Conservation (phyloP, 2,329 filamentous ascomycete species). For the Verticillium isaacii region DNA sequence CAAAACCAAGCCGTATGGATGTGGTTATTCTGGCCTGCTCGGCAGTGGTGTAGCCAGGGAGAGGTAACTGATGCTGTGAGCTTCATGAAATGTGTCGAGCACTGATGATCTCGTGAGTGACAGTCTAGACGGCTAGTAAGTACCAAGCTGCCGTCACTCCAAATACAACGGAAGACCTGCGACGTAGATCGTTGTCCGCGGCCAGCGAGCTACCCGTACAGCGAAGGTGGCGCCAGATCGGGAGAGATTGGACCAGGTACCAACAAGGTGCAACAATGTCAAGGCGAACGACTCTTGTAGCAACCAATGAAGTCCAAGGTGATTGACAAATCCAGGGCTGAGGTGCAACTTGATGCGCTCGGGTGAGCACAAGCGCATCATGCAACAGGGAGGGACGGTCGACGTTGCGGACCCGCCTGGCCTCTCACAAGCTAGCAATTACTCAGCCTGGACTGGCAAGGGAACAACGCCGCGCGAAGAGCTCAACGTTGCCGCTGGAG, state of each 20-base stretch:
- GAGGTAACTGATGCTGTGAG: neutral
- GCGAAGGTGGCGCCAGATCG: neutral
- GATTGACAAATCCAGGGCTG: conserved; percentile 14
- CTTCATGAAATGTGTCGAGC: neutral
- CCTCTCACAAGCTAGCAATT: conserved; percentile 21
- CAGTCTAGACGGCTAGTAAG: neutral
- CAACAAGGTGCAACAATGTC: neutral
- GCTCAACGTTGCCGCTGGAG: neutral
- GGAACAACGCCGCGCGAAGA: neutral
- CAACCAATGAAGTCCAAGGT: conserved; percentile 10
- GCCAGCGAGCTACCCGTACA: neutral
- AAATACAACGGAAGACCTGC: neutral
- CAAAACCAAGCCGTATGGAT: neutral
- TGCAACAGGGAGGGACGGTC: conserved; percentile 5
- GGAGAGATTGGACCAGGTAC: neutral
- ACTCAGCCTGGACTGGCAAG: conserved; percentile 15
- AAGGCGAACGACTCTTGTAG: neutral
- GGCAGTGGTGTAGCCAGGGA: neutral
- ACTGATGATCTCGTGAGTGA: neutral
- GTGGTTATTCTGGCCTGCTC: neutral
- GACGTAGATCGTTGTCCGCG: neutral
- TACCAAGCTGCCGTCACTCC: neutral
- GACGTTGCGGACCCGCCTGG: conserved; percentile 3
- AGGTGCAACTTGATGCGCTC: conserved; percentile 5
- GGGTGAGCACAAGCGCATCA: conserved; percentile 4